Percentiles rank a stretch among this genome's conserved stretches.
phyloP scores from a whole-genome alignment of 1,284 basidiomycete species.

The Ustilago trichophora region DNA sequence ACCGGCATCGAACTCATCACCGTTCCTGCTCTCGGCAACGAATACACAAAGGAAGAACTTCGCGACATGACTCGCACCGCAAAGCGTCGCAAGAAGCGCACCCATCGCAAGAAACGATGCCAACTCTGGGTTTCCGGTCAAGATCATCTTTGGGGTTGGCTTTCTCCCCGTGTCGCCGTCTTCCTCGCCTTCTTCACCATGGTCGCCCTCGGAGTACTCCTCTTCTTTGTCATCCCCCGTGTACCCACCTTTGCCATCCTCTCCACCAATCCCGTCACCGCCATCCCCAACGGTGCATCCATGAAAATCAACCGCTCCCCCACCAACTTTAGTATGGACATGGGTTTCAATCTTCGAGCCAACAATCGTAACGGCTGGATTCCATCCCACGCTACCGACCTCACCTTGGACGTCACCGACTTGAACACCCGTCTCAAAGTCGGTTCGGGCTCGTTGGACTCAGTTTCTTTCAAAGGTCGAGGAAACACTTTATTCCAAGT shows the following conservation, averaged over 20 bases:
- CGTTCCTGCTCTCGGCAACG: conserved; percentile 57
- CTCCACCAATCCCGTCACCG: conserved; percentile 40
- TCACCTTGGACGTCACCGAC: conserved; percentile 47
- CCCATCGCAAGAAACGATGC: conserved; percentile 19
- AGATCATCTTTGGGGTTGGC: conserved; percentile 64
- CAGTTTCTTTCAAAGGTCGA: conserved; percentile 19
- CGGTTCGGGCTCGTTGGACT: conserved; percentile 35
- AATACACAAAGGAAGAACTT: conserved; percentile 56
- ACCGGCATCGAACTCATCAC: conserved; percentile 62
- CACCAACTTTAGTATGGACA: conserved; percentile 55
- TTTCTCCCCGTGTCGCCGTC: conserved; percentile 51
- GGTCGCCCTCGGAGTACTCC: conserved; percentile 39
- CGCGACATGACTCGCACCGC: conserved; percentile 40
- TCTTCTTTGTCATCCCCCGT: conserved; percentile 61
- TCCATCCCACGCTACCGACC: conserved; percentile 21
- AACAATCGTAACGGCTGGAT: conserved; percentile 50
- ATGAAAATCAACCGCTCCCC: conserved; percentile 49
- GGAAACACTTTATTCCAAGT: conserved; percentile 45
- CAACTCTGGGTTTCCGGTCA: conserved; percentile 57
- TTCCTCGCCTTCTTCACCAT: conserved; percentile 29
- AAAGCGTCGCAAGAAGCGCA: conserved; percentile 33
- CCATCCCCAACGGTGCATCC: conserved; percentile 49
- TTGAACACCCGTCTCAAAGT: conserved; percentile 37
- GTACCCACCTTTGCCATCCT: conserved; percentile 55
- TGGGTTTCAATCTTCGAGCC: conserved; percentile 56